These are phyloP conservation scores for Zoysia japonica DNA, from an alignment of 176 grass and related monocot species.

Conservation along the genomic window DNA sequence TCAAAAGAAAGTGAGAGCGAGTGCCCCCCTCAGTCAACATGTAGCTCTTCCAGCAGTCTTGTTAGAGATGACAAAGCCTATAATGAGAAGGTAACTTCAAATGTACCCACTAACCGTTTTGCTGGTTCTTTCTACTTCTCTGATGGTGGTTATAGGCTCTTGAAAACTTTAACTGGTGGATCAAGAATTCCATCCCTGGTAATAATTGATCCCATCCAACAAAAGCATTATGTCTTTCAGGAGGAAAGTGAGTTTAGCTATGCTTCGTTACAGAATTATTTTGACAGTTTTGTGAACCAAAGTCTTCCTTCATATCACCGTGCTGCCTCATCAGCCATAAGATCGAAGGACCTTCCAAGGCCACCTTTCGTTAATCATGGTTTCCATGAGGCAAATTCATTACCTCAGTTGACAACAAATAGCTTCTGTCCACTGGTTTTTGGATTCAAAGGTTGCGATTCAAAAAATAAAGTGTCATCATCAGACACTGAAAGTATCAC, in stretches of 20 bases:
- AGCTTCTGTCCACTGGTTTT: slow-evolving; percentile 72
- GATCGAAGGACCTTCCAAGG: slow-evolving; percentile 65
- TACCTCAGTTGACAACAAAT: slow-evolving; percentile 66
- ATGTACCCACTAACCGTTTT: slow-evolving; percentile 44
- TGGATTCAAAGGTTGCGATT: slow-evolving; percentile 62
- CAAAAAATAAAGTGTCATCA: slow-evolving; percentile 39
- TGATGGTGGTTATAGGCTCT: slow-evolving; percentile 77
- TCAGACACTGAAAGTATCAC: slow-evolving; percentile 37
- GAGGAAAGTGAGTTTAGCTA: slow-evolving; percentile 63
- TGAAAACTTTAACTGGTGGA: slow-evolving; percentile 68
- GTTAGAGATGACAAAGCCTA: slow-evolving; percentile 24
- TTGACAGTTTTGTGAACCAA: slow-evolving; percentile 70
- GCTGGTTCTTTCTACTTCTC: slow-evolving; percentile 73
- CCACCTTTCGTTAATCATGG: slow-evolving; percentile 90
- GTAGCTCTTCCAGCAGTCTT: slow-evolving; percentile 36
- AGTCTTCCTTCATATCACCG: slow-evolving; percentile 68
- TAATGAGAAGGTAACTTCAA: slow-evolving; percentile 30
- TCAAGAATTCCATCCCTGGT: slow-evolving; percentile 78
- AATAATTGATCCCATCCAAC: slow-evolving; percentile 76
- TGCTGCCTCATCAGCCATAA: slow-evolving; percentile 39
- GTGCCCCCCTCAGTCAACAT: slow-evolving; percentile 26
- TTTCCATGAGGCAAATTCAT: slow-evolving; percentile 83
- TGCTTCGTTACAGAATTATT: slow-evolving; percentile 64
- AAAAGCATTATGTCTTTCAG: slow-evolving; percentile 71
- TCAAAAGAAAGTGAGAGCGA: slow-evolving; percentile 43